Conservation (phyloP, 2,329 filamentous ascomycete genomes). For the Diaporthe sp. region DNA sequence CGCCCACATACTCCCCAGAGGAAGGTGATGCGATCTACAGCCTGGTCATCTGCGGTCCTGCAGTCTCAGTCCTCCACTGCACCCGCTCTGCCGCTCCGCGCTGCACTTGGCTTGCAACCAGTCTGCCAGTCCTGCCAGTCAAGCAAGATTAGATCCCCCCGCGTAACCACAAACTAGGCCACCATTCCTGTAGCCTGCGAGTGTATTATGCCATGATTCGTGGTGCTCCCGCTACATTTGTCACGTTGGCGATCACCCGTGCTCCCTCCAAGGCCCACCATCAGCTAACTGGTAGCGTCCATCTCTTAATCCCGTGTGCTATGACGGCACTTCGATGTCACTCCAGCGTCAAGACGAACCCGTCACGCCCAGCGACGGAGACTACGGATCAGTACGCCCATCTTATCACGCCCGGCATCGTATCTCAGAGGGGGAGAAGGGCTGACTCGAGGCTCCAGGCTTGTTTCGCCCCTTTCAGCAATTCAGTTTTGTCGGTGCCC, state of each 20-base stretch:
- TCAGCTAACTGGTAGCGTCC: slow-evolving; percentile 14
- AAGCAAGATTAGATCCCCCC: neutral
- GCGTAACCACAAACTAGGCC: neutral
- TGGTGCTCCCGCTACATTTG: slow-evolving; percentile 12
- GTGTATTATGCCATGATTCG: slow-evolving; percentile 13
- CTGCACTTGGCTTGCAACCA: neutral
- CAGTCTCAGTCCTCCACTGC: slow-evolving; percentile 11
- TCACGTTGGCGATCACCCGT: slow-evolving; percentile 22
- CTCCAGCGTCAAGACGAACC: slow-evolving; percentile 1
- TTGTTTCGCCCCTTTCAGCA: slow-evolving; percentile 7
- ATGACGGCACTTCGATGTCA: slow-evolving; percentile 18
- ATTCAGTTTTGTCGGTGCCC: slow-evolving; percentile 14
- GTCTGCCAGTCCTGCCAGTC: neutral
- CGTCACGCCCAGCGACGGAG: slow-evolving; percentile 8
- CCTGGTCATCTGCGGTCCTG: slow-evolving; percentile 17
- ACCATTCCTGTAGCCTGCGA: neutral
- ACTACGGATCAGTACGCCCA: slow-evolving; percentile 15
- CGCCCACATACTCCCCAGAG: slow-evolving; percentile 13
- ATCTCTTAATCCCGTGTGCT: slow-evolving; percentile 23
- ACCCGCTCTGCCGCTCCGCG: neutral
- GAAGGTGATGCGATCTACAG: slow-evolving; percentile 28
- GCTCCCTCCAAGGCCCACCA: slow-evolving; percentile 13
- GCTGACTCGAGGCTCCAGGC: slow-evolving; percentile 5
- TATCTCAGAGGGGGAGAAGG: neutral
- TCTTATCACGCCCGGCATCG: slow-evolving; percentile 10